Evolutionary conservation across 2,329 filamentous ascomycete species (phyloP).

Genomic region (Fusarium sp.): DNA sequence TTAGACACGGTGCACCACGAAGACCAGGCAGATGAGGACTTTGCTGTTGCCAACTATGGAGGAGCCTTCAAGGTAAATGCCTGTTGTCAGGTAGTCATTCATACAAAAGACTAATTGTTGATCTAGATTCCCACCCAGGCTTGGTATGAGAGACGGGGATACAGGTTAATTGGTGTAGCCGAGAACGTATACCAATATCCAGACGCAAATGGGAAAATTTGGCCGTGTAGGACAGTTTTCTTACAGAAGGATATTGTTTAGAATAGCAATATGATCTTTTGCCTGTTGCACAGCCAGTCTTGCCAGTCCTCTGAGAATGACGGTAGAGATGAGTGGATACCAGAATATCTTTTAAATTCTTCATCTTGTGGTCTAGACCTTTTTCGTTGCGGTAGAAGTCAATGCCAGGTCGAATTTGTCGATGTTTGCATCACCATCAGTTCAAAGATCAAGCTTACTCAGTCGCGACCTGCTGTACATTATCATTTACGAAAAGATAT

Average conservation of each 20-base stretch:
- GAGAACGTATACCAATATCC: not conserved
- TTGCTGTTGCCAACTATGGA: not conserved
- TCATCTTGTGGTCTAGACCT: too few species aligned
- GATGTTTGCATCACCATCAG: too few species aligned
- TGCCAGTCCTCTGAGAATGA: too few species aligned
- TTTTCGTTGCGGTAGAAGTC: too few species aligned
- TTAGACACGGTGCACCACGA: not conserved
- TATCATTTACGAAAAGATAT: too few species aligned
- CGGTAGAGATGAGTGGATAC: too few species aligned
- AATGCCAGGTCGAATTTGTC: too few species aligned
- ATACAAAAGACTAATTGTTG: fast-evolving
- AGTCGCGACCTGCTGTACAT: too few species aligned
- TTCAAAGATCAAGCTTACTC: too few species aligned
- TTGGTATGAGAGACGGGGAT: not conserved
- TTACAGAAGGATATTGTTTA: not conserved
- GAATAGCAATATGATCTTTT: too few species aligned
- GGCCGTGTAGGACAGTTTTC: not conserved
- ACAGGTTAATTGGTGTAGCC: not conserved
- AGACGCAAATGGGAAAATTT: fast-evolving
- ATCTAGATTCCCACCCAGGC: not conserved
- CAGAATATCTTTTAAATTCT: too few species aligned
- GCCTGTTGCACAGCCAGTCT: too few species aligned
- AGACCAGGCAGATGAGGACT: not conserved
- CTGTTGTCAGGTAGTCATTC: fast-evolving
- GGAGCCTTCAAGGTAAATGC: not conserved